Conservation (phyloP, 345 rosid species). For the Punica granatum region DNA sequence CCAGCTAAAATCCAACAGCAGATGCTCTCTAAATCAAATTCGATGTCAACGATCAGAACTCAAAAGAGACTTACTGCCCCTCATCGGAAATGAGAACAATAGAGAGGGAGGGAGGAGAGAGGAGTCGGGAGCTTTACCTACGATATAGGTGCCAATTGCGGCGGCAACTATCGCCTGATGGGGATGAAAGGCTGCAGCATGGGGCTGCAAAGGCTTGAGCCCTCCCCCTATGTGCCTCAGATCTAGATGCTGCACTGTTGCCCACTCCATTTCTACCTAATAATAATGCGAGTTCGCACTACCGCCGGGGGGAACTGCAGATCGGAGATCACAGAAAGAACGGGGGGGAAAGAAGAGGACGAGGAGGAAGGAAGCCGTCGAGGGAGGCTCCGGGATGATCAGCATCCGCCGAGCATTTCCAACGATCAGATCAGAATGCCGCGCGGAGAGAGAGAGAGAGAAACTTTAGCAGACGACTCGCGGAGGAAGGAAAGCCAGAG, state of each 20-base stretch:
- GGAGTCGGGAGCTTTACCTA: constrained; percentile 35
- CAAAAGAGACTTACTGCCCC: too few species aligned
- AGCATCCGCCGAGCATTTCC: background rate
- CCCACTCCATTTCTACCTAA: constrained; percentile 99
- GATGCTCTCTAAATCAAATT: background rate
- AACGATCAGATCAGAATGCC: constrained; percentile 2
- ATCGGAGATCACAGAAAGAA: background rate
- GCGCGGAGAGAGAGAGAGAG: too few species aligned
- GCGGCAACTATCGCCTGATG: constrained; percentile 71
- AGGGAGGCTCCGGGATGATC: background rate
- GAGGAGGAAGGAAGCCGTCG: background rate
- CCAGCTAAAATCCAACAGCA: background rate
- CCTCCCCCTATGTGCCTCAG: constrained; percentile 77
- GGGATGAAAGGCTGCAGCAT: constrained; percentile 82
- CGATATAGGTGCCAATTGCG: constrained; percentile 60
- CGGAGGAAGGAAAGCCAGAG: background rate
- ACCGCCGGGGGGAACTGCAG: background rate
- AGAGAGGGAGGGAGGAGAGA: background rate
- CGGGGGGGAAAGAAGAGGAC: background rate
- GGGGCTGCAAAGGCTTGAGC: constrained; percentile 75
- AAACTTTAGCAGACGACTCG: background rate
- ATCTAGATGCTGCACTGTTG: constrained; percentile 95
- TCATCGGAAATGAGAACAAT: too few species aligned
- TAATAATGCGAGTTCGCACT: too few species aligned
- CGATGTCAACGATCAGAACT: background rate